Evolutionary conservation across 73 alveolate genomes (phyloP), one percentile per base, ranked within the genome.

Genomic region (Paramecium sexaurelia): DNA sequence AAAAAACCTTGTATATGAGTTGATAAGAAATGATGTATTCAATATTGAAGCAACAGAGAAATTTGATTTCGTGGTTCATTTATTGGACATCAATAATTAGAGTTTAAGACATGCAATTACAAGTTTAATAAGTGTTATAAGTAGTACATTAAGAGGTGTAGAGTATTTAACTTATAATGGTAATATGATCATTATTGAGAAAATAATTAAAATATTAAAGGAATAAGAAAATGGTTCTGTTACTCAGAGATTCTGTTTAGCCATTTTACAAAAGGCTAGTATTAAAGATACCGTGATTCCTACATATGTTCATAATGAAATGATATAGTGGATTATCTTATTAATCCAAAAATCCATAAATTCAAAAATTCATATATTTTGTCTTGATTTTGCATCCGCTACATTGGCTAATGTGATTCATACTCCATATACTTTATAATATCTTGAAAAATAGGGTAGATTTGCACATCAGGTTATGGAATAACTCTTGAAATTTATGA

Each of bases 161-260:
- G 99, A 98, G 85, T 98, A 98, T 84, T 55, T 98, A 24, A 89
- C 95, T n/a, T 94, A 96, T 61, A 95, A 92, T 73, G 99, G 87
- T 8, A 88, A 97, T 41, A 94, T 95, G 91, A 93, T 87, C 20
- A 96, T 97, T 5, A 83, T 95, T 47, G 98, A 97, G 95, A 98
- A 95, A 91, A 96, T 96, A 20, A 96, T 98, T 40, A 97, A 98
- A 87, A 97, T 97, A n/a, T 91, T 96, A 89, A 96, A 97, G 84
- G 98, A 96, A 24, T 94, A 96, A 47, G 99, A 98, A 94, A 99
- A 98, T 91, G 99, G 99, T 27, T 95, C 97, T 91, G 99, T 98
- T 6, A 92, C 98, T 17, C 96, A 98, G 82, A 89, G 99, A 84
- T 98, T 98, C 92, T 96, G 98, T 9, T 93, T 98, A 55, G 99